A percentile compares a stretch with the other conserved stretches of the same genome.
These are phyloP conservation scores for Synchytrium microbalum DNA, from an alignment of 371 early-diverging fungal species.

Conservation along the genomic window DNA sequence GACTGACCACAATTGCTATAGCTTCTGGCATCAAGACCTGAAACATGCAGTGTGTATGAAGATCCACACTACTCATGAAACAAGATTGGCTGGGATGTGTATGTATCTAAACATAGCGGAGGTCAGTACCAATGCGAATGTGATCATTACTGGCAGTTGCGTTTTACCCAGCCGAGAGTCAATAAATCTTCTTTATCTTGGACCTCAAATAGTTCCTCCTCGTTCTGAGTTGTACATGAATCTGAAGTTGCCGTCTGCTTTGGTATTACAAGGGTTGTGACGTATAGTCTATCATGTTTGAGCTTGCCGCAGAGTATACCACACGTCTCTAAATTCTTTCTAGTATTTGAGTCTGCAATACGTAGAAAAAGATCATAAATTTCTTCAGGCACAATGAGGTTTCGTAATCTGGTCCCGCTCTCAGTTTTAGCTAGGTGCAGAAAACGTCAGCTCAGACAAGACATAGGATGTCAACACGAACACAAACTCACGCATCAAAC, in stretches of 20 bases:
- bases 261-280: constrained; percentile 80
- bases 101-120: no score
- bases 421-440: no score
- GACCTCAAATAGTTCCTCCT: constrained; percentile 75
- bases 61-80: constrained; percentile 83
- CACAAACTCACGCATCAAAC: no score
- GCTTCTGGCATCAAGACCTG: constrained; percentile 81
- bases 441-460: no score
- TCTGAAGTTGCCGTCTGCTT: constrained; percentile 83
- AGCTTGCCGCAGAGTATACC: constrained; percentile 76
- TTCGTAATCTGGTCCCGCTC: constrained; percentile 57
- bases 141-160: no score
- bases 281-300: constrained; percentile 55
- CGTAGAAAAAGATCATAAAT: constrained; percentile 58
- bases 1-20: constrained; percentile 86
- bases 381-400: constrained; percentile 52
- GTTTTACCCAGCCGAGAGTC: constrained; percentile 89
- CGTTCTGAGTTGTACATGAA: constrained; percentile 78
- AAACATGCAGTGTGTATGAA: constrained; percentile 89
- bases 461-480: no score
- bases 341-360: constrained; percentile 71
- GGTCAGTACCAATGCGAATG: no score
- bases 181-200: constrained; percentile 68
- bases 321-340: constrained; percentile 80
- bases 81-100: constrained; percentile 92